Conservation (phyloP, 2,329 filamentous ascomycete species). For the Madurella fahalii region DNA sequence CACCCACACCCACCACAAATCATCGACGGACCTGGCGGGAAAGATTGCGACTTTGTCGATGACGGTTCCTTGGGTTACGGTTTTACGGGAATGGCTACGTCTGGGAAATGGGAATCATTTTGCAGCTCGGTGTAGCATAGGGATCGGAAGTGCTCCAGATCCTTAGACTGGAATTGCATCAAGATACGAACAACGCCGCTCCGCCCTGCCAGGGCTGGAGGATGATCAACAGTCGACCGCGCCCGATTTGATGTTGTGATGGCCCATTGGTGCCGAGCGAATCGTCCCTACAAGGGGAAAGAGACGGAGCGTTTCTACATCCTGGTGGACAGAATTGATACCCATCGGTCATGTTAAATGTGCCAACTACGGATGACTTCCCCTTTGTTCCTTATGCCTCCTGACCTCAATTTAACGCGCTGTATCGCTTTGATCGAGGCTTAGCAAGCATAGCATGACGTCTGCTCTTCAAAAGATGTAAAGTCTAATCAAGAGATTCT, state of each 20-base stretch:
- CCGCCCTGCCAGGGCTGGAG: constrained; percentile 18
- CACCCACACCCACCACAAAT: constrained; percentile 17
- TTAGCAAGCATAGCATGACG: too few species aligned
- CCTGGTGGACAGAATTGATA: constrained; percentile 10
- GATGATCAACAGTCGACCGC: constrained; percentile 17
- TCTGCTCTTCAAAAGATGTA: too few species aligned
- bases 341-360: background rate
- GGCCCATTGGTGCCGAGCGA: constrained; percentile 2
- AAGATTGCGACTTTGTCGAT: constrained; percentile 26
- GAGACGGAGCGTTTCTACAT: constrained; percentile 4
- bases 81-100: constrained; percentile 31
- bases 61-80: constrained; percentile 28
- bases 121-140: constrained; percentile 33
- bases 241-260: constrained; percentile 12
- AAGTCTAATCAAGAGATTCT: too few species aligned
- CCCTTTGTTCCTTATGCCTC: too few species aligned
- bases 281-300: background rate
- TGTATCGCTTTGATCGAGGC: too few species aligned
- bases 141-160: constrained; percentile 36
- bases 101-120: constrained; percentile 27
- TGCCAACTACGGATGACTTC: too few species aligned
- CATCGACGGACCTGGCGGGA: constrained; percentile 26
- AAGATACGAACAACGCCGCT: constrained; percentile 24
- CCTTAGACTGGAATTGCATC: constrained; percentile 32
- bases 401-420: too few species aligned